These are phyloP conservation scores for Cyclotella choctawhatcheeana DNA, from an alignment of 108 stramenopile species.

Conservation along the genomic window DNA sequence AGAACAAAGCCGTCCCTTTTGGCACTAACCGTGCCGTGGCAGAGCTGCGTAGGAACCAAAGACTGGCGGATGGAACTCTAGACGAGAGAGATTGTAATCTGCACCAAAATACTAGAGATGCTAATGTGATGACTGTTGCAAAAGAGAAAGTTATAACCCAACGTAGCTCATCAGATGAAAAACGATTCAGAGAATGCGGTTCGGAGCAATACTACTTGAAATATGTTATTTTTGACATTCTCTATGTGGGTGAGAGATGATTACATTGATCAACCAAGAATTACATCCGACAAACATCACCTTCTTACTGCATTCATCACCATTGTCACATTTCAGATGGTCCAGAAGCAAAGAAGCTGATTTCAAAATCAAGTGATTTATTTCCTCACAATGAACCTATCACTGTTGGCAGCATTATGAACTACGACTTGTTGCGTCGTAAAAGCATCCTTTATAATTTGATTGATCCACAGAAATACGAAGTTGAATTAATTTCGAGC, in stretches of 20 bases:
- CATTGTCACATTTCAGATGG: conserved; percentile 57
- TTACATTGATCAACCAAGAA: background rate
- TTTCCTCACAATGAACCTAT: conserved; percentile 39
- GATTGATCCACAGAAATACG: conserved; percentile 60
- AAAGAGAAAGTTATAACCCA: conserved; percentile 19
- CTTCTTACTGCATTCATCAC: background rate
- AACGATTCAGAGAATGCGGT: conserved; percentile 16
- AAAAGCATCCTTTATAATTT: conserved; percentile 73
- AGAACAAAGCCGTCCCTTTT: conserved; percentile 70
- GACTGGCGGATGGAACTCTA: conserved; percentile 50
- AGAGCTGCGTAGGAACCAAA: conserved; percentile 58
- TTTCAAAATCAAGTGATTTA: conserved; percentile 44
- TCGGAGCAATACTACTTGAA: conserved; percentile 72
- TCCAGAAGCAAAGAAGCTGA: conserved; percentile 58
- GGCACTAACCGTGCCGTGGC: conserved; percentile 80
- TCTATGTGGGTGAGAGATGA: conserved; percentile 48
- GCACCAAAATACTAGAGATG: conserved; percentile 55
- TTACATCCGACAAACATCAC: too few relatives aligned
- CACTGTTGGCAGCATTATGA: conserved; percentile 65
- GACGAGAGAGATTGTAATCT: conserved; percentile 74
- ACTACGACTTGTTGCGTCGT: conserved; percentile 63
- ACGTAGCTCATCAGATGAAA: conserved; percentile 8
- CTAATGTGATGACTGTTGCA: conserved; percentile 42
- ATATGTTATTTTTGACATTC: conserved; percentile 71
- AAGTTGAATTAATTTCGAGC: conserved; percentile 68